Conservation (phyloP, 2,329 filamentous ascomycete species). For the Thermoascus crustaceus region DNA sequence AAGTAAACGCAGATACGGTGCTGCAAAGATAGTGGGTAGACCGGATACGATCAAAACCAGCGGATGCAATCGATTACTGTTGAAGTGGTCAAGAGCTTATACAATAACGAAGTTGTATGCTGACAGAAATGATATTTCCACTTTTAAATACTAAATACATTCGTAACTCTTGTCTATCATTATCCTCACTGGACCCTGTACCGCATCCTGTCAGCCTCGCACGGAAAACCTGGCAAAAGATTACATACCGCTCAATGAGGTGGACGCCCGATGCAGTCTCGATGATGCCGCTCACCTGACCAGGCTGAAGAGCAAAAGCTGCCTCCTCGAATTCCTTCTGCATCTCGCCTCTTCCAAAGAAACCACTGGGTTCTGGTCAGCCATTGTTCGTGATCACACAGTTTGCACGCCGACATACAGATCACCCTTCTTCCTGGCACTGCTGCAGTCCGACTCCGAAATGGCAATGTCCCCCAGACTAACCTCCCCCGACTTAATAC, state of each 20-base stretch:
- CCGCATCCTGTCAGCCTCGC: background rate
- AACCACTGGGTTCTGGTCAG: conserved; percentile 50
- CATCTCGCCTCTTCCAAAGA: conserved; percentile 93
- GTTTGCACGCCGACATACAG: conserved; percentile 47
- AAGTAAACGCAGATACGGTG: too few species aligned
- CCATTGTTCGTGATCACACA: background rate
- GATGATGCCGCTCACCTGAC: conserved; percentile 77
- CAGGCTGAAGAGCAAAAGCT: conserved; percentile 79
- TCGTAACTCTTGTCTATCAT: background rate
- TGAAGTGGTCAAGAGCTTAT: too few species aligned
- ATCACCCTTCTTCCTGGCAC: conserved; percentile 86
- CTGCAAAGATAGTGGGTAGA: too few species aligned
- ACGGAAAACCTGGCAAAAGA: background rate
- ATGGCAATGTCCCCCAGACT: conserved; percentile 75
- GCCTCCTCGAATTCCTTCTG: conserved; percentile 98
- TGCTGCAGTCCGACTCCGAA: conserved; percentile 91
- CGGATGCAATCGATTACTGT: too few species aligned
- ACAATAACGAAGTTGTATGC: too few species aligned
- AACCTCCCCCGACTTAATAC: conserved; percentile 62
- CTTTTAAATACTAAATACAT: background rate
- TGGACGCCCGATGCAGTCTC: conserved; percentile 92
- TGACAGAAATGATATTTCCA: background rate
- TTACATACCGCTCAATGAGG: conserved; percentile 78
- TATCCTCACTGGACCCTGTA: conserved; percentile 5
- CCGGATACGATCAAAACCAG: too few species aligned